A percentile compares a stretch with the other conserved stretches of the same genome.
phyloP scores from a whole-genome alignment of 23 red algal genomes.

The Gracilaria gracilis region DNA sequence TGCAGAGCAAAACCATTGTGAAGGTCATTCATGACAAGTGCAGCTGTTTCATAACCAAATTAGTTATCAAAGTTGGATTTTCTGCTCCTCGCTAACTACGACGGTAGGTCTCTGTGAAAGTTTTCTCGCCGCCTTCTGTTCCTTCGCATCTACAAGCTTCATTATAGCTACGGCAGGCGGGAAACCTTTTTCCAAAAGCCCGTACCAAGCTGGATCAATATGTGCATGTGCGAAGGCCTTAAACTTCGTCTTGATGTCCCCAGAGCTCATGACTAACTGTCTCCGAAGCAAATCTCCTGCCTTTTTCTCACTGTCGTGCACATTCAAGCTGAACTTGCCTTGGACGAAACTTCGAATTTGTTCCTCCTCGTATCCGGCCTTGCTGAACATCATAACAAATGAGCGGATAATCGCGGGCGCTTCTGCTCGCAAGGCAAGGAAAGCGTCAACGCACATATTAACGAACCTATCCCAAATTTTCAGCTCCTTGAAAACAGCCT shows the following conservation, averaged over 20 bases:
- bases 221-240: slow-evolving; percentile 75
- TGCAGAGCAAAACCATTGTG: no score
- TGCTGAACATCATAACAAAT: slow-evolving; percentile 66
- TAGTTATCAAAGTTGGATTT: slow-evolving; percentile 30
- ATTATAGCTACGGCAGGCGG: slow-evolving; percentile 79
- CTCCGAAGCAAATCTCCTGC: slow-evolving; percentile 42
- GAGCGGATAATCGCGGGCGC: slow-evolving; percentile 67
- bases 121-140: slow-evolving; percentile 71
- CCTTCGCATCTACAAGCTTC: slow-evolving; percentile 78
- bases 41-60: not conserved
- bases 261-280: slow-evolving; percentile 52
- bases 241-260: slow-evolving; percentile 76
- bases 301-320: slow-evolving; percentile 52
- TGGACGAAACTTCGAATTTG: slow-evolving; percentile 60
- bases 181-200: slow-evolving; percentile 75
- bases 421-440: slow-evolving; percentile 62
- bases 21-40: not conserved
- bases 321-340: slow-evolving; percentile 69
- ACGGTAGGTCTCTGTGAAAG: slow-evolving; percentile 28
- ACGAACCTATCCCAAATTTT: slow-evolving; percentile 81
- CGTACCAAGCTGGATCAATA: slow-evolving; percentile 83
- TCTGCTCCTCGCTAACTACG: slow-evolving; percentile 50
- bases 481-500: slow-evolving; percentile 53
- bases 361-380: slow-evolving; percentile 65
- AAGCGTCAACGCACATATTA: slow-evolving; percentile 59